Evolutionary conservation across 2,329 filamentous ascomycete species (phyloP).

Genomic region (Trichoderma asperellum): DNA sequence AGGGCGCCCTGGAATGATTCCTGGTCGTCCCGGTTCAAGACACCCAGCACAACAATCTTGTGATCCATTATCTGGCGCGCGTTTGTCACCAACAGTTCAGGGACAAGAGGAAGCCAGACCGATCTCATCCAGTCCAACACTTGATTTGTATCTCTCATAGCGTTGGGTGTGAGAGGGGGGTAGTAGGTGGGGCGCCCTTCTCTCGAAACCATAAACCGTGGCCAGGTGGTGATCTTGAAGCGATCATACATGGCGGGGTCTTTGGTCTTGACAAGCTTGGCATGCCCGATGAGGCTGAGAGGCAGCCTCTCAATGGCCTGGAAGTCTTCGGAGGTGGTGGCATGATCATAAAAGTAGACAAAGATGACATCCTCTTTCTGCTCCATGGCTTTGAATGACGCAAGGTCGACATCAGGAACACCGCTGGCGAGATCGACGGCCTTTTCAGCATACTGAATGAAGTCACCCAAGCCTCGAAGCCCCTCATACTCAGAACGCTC

Average conservation of each 20-base stretch:
- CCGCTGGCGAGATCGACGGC: slow-evolving; percentile 77
- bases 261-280: slow-evolving; percentile 88
- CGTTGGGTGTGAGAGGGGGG: slow-evolving; percentile 79
- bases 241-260: slow-evolving; percentile 74
- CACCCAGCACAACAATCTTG: slow-evolving; percentile 90
- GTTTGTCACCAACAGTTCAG: slow-evolving; percentile 88
- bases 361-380: slow-evolving; percentile 95
- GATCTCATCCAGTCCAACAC: slow-evolving; percentile 93
- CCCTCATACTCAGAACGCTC: slow-evolving; percentile 94
- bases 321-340: slow-evolving; percentile 92
- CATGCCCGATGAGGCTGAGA: slow-evolving; percentile 86
- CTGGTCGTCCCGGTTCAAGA: slow-evolving; percentile 77
- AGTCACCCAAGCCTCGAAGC: slow-evolving; percentile 86
- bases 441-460: slow-evolving; percentile 84
- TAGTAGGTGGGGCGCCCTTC: slow-evolving; percentile 92
- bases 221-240: slow-evolving; percentile 97
- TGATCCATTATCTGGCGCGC: slow-evolving; percentile 93
- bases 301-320: slow-evolving; percentile 83
- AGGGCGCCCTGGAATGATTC: slow-evolving; percentile 79
- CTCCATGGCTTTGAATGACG: slow-evolving; percentile 78
- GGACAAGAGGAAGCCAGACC: slow-evolving; percentile 94
- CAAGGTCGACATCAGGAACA: slow-evolving; percentile 78
- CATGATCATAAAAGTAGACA: slow-evolving; percentile 96
- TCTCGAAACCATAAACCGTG: slow-evolving; percentile 84
- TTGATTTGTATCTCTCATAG: slow-evolving; percentile 83